A percentile compares a stretch with the other conserved stretches of the same genome.
phyloP scores from a whole-genome alignment of 1,284 basidiomycete species.

The Tilletia caries region DNA sequence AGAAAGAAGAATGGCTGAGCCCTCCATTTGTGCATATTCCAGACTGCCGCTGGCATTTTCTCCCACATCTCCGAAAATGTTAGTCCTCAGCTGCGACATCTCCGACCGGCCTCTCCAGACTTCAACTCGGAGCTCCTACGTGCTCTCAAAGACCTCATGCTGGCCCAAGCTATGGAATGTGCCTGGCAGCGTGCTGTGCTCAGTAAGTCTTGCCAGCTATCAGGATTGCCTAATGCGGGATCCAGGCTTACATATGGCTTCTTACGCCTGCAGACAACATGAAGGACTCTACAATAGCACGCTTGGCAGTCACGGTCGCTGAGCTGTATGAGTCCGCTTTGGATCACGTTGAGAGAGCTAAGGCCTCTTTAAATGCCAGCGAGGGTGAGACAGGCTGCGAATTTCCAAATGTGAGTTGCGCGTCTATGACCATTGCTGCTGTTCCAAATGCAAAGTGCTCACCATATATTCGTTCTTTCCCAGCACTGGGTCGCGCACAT shows the following conservation, averaged over 20 bases:
- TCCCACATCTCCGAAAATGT: conserved; percentile 31
- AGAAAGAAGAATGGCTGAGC: neutral
- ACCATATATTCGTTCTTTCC: conserved; percentile 55
- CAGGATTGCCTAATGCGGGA: neutral
- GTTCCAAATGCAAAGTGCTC: conserved; percentile 18
- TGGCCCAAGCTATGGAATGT: conserved; percentile 94
- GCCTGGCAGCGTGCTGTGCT: conserved; percentile 89
- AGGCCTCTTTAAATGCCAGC: neutral
- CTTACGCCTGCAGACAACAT: conserved; percentile 58
- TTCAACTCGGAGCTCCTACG: conserved; percentile 62
- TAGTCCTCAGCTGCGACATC: conserved; percentile 21
- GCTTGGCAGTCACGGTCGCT: conserved; percentile 70
- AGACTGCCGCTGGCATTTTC: conserved; percentile 36
- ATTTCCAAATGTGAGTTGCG: conserved; percentile 29
- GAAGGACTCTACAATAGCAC: conserved; percentile 82
- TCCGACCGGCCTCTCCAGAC: conserved; percentile 30
- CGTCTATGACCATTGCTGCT: conserved; percentile 52
- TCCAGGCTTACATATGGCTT: neutral
- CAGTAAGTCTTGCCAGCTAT: conserved; percentile 40
- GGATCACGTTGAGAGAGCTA: conserved; percentile 13
- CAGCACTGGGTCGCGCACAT: conserved; percentile 80
- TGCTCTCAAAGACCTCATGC: conserved; percentile 71
- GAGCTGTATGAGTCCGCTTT: conserved; percentile 37
- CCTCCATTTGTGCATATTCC: neutral
- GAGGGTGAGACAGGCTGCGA: conserved; percentile 13